Evolutionary conservation across 2,329 filamentous ascomycete species (phyloP).

Genomic region (Cladosporium sphaerospermum): DNA sequence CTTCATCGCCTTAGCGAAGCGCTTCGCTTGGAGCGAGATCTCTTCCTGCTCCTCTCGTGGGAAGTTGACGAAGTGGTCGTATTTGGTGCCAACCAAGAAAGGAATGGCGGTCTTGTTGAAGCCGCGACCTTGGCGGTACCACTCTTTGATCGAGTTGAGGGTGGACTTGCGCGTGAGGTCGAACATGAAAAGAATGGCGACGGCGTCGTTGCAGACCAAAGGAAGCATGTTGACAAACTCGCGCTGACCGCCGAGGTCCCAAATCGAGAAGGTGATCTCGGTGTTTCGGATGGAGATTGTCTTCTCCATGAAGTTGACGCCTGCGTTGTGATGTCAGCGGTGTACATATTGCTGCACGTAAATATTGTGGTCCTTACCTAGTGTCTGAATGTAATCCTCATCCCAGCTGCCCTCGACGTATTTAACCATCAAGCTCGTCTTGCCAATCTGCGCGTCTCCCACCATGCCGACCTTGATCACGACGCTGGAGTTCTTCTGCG

Average conservation of each 20-base stretch:
- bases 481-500: constrained; percentile 56
- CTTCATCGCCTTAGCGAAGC: constrained; percentile 97
- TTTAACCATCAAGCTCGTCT: constrained; percentile 99
- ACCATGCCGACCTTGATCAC: constrained; percentile 99
- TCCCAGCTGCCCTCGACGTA: constrained; percentile 99
- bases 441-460: constrained; percentile 96
- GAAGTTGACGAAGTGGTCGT: constrained; percentile 99
- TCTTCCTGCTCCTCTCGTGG: constrained; percentile 96
- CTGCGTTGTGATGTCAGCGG: constrained; percentile 32
- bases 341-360: background rate
- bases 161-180: constrained; percentile 93
- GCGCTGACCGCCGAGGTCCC: constrained; percentile 94
- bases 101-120: constrained; percentile 99
- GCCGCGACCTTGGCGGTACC: constrained; percentile 93
- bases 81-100: constrained; percentile 94
- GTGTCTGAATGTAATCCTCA: constrained; percentile 97
- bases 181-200: constrained; percentile 98
- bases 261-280: constrained; percentile 98
- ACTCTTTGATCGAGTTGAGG: constrained; percentile 98
- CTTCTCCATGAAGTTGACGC: constrained; percentile 99
- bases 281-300: constrained; percentile 99
- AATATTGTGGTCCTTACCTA: constrained; percentile 50
- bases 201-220: constrained; percentile 97
- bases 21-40: constrained; percentile 92
- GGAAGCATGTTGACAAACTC: constrained; percentile 99